These are phyloP conservation scores for Limnanthes douglasii DNA, from an alignment of 345 rosid genomes.

Conservation along the genomic window DNA sequence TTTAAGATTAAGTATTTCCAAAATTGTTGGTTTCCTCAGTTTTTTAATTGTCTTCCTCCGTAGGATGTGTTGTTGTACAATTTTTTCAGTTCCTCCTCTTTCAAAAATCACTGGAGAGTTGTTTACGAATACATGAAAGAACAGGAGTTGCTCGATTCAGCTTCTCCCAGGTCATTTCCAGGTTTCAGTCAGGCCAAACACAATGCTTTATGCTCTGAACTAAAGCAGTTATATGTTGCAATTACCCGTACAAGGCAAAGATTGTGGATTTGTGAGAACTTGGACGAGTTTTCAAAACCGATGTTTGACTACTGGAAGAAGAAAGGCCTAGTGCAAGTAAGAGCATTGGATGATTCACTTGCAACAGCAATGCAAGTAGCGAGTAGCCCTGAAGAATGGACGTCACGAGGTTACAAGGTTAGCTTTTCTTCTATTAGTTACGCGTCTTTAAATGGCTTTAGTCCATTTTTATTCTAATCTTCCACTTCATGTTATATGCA, in stretches of 20 bases:
- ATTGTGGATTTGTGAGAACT: conserved; percentile 35
- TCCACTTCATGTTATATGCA: conserved; percentile 12
- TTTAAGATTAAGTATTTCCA: no score
- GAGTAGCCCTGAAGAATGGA: conserved; percentile 37
- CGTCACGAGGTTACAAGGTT: conserved; percentile 28
- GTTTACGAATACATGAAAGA: conserved; percentile 26
- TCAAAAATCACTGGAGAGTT: conserved; percentile 34
- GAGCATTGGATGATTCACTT: conserved; percentile 19
- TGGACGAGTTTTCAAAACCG: conserved; percentile 19
- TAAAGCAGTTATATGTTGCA: conserved; percentile 37
- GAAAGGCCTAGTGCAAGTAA: conserved; percentile 17
- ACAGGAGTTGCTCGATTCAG: conserved; percentile 13
- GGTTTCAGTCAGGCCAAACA: conserved; percentile 20
- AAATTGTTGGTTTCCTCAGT: no score
- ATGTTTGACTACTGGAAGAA: conserved; percentile 25
- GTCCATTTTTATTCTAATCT: no score
- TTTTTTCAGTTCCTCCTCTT: conserved; percentile 34
- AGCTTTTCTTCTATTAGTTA: neutral
- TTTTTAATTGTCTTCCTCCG: conserved; percentile 1
- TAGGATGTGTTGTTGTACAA: conserved; percentile 39
- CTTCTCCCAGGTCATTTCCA: conserved; percentile 9
- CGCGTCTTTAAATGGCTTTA: neutral
- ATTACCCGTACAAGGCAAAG: conserved; percentile 41
- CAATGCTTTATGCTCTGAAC: conserved; percentile 28
- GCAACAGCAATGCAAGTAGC: conserved; percentile 26